These are phyloP conservation scores for Colletotrichum agaves DNA, from an alignment of 2,329 filamentous ascomycete genomes.

Conservation along the genomic window DNA sequence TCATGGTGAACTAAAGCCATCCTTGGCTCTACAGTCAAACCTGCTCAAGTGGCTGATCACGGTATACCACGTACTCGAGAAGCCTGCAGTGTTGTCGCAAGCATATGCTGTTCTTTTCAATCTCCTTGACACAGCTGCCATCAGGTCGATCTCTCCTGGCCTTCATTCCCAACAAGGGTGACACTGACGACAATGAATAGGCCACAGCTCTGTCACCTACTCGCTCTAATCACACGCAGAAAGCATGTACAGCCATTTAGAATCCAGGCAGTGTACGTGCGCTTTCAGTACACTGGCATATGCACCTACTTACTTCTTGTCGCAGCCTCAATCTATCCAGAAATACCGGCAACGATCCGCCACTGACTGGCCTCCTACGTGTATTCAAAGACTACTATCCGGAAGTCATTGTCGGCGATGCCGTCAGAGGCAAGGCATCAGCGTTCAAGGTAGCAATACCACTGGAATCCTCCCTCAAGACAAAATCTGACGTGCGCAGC, in stretches of 20 bases:
- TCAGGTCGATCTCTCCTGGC: conserved; percentile 62
- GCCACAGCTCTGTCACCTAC: conserved; percentile 76
- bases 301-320: conserved; percentile 2
- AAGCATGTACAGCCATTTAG: conserved; percentile 87
- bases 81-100: conserved; percentile 70
- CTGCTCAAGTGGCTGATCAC: conserved; percentile 83
- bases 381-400: conserved; percentile 94
- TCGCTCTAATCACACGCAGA: conserved; percentile 81
- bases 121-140: conserved; percentile 81
- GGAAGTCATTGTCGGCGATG: conserved; percentile 83
- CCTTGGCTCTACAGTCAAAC: conserved; percentile 74
- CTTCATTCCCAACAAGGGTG: conserved; percentile 4
- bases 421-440: conserved; percentile 68
- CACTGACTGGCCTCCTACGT: conserved; percentile 77
- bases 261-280: conserved; percentile 76
- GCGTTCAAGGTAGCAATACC: conserved; percentile 64
- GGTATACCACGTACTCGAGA: conserved; percentile 77
- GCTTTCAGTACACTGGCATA: neutral
- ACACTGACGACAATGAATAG: conserved; percentile 48
- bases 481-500: conserved; percentile 56
- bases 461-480: neutral
- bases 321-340: conserved; percentile 66
- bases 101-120: conserved; percentile 84
- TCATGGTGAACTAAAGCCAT: conserved; percentile 79
- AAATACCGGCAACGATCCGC: conserved; percentile 76